Base-by-base conservation (phyloP, 176 grass and related monocot species). In the Pharus latifolius region DNA sequence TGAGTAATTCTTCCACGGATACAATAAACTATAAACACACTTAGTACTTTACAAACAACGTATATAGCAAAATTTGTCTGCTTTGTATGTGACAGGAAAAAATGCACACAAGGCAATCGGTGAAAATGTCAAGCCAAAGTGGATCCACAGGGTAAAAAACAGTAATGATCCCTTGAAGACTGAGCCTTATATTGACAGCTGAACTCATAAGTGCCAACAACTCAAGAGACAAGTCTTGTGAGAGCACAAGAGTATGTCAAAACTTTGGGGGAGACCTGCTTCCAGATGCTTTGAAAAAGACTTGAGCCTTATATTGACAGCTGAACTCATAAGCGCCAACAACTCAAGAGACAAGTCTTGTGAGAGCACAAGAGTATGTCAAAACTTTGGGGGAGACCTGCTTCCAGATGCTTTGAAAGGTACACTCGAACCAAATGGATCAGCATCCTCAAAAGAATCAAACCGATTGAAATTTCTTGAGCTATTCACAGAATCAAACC, bases 391-490 rank as follows among this genome's bases (percentile, higher is more conserved):
- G 10, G 84, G 78, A n/a, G 84, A 94, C 46, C 75, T 64, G 38
- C 54, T 78, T 41, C 79, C 84, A 14, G 95, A 94, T 69, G 95
- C 86, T 60, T 91, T 99, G 16, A 99, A 99, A 42, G 95, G 95
- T 25, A 84, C 95, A 20, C 81, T 91, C 13, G 95, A 88, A 59
- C 95, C 95, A 32, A 99, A 99, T 1, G 95, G 95, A 44, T 99
- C 95, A 0, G 87, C 66, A 32, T 99, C 95, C 70, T 99, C 95
- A 48, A 99, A 99, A 30, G 90, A 99, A 63, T 99, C 95, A n/a
- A 99, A 99, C 11, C 75, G 87, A 43, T 90, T 87, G 8, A 86
- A 75, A 75, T 94, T 79, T 60, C 35, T 75, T 3, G 75, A 76
- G 78, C 73, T 94, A 56, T 81, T 82, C 29, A 67, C 82, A 12